phyloP scores from a whole-genome alignment of 768 basidiomycete species.

The Rhizopogon rudus region DNA sequence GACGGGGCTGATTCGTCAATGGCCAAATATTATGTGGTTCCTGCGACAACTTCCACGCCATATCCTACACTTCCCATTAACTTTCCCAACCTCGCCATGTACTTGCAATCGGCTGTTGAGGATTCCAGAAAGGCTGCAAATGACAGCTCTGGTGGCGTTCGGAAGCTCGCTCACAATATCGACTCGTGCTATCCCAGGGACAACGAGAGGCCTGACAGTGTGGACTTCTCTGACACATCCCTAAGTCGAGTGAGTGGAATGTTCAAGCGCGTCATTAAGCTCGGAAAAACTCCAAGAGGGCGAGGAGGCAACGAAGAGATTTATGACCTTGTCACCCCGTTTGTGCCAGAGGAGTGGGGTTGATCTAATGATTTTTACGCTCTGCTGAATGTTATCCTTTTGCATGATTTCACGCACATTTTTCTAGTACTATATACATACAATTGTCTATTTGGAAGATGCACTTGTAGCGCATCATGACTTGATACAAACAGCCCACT shows the following conservation, averaged over 20 bases:
- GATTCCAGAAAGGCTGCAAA: slow-evolving; percentile 57
- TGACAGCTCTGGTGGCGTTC: slow-evolving; percentile 57
- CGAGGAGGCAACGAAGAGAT: slow-evolving; percentile 69
- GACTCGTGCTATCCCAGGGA: slow-evolving; percentile 59
- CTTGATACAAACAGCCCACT: too few relatives aligned
- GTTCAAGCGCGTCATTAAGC: slow-evolving; percentile 58
- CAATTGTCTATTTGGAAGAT: neutral
- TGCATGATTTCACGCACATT: neutral
- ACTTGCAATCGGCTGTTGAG: slow-evolving; percentile 66
- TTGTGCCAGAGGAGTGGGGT: slow-evolving; percentile 73
- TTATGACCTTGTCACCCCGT: slow-evolving; percentile 79
- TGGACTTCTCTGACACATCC: slow-evolving; percentile 33
- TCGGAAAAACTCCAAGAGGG: slow-evolving; percentile 40
- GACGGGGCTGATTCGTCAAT: slow-evolving; percentile 58
- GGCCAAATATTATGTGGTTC: slow-evolving; percentile 70
- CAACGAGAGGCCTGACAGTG: slow-evolving; percentile 14
- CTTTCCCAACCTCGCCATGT: slow-evolving; percentile 72
- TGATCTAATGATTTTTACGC: slow-evolving; percentile 17
- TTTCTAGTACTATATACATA: neutral
- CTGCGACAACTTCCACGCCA: slow-evolving; percentile 51
- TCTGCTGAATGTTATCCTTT: neutral
- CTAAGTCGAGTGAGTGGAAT: slow-evolving; percentile 43
- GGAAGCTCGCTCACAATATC: slow-evolving; percentile 67
- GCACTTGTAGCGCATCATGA: too few relatives aligned
- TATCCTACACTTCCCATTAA: slow-evolving; percentile 69